A percentile compares a stretch with the other conserved stretches of the same genome.
These are phyloP conservation scores for Musa beccarii DNA, from an alignment of 176 grass and related monocot species.

Conservation along the genomic window DNA sequence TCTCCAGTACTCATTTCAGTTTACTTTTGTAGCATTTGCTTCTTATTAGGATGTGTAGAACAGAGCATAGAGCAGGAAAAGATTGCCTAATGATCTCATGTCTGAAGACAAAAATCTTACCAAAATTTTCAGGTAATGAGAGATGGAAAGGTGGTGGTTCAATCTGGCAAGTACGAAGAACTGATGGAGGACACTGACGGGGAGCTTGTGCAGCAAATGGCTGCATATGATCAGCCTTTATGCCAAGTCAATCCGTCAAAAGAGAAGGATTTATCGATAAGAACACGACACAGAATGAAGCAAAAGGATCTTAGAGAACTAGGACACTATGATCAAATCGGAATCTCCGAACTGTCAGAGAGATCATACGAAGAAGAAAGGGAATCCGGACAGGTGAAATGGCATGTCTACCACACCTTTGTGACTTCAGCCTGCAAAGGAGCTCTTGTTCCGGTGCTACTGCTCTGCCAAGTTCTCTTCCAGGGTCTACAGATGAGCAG, in stretches of 20 bases:
- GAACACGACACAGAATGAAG: slow-evolving; percentile 23
- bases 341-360: slow-evolving; percentile 17
- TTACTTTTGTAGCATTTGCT: no score
- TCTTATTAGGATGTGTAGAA: background rate
- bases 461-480: slow-evolving; percentile 68
- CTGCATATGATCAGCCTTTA: slow-evolving; percentile 52
- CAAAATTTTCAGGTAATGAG: slow-evolving; percentile 48
- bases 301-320: slow-evolving; percentile 37
- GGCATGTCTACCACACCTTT: slow-evolving; percentile 65
- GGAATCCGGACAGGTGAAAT: slow-evolving; percentile 72
- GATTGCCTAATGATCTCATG: no score
- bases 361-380: slow-evolving; percentile 56
- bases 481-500: slow-evolving; percentile 74
- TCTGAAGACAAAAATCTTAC: background rate
- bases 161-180: slow-evolving; percentile 76
- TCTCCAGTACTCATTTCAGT: background rate
- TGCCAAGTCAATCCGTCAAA: slow-evolving; percentile 49
- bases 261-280: slow-evolving; percentile 23
- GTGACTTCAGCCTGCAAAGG: slow-evolving; percentile 63
- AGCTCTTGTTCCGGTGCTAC: slow-evolving; percentile 50
- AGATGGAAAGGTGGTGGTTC: slow-evolving; percentile 77
- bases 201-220: slow-evolving; percentile 61
- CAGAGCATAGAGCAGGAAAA: background rate
- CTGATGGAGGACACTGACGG: slow-evolving; percentile 42
- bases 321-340: slow-evolving; percentile 26